phyloP scores from a whole-genome alignment of 352 stramenopile species.

The Pythium coloratum region DNA sequence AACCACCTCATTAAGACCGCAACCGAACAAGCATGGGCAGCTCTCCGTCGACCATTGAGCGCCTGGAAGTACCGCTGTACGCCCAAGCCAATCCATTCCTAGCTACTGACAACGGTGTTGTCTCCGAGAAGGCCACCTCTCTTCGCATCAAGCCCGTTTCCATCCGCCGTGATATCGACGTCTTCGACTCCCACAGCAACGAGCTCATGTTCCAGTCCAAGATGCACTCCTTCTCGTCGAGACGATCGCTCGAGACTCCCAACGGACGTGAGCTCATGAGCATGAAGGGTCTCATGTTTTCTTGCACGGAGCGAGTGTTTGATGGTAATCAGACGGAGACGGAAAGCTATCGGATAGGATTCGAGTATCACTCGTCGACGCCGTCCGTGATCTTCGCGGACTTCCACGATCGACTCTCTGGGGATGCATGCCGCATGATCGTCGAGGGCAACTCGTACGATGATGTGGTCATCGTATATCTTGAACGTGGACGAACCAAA shows the following conservation, averaged over 20 bases:
- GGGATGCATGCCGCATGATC: constrained; percentile 1
- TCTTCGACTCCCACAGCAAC: not conserved
- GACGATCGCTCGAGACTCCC: not conserved
- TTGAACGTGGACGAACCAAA: constrained; percentile 1
- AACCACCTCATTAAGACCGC: too few species aligned
- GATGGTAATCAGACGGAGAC: constrained; percentile 2
- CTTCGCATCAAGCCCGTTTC: not conserved
- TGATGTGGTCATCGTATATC: constrained; percentile 12
- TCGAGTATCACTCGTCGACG: not conserved
- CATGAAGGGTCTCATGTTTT: not conserved
- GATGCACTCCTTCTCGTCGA: not conserved
- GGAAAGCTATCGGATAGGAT: not conserved
- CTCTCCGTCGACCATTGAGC: not conserved
- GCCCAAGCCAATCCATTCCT: not conserved
- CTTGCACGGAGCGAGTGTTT: not conserved
- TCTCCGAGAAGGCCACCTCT: not conserved
- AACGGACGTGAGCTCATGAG: not conserved
- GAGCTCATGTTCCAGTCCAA: not conserved
- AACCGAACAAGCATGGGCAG: not conserved
- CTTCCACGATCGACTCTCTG: constrained; percentile 12
- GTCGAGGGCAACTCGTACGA: constrained; percentile 6
- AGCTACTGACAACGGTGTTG: not conserved
- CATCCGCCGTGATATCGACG: not conserved
- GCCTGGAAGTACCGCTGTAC: not conserved
- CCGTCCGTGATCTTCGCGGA: not conserved